Base-by-base conservation (phyloP, 1,284 basidiomycete species). In the Boletus semigastroideus region DNA sequence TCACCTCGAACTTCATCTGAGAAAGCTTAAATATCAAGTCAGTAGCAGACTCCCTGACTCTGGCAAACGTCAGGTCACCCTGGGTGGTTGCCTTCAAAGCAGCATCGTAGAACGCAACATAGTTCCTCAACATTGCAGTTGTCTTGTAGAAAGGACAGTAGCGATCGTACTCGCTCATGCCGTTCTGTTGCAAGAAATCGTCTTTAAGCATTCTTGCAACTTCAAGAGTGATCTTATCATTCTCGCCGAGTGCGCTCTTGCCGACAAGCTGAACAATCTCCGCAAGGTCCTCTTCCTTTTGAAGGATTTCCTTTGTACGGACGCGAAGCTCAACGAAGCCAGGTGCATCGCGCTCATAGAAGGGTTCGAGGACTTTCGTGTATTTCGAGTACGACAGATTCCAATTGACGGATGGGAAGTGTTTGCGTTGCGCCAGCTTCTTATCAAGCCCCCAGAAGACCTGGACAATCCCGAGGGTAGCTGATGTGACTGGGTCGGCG, bases 141-240 rank as follows among this genome's bases (percentile, higher is more conserved):
- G 96, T 96, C 86, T 96, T 96, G 85, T 94, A 95, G 82, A 99
- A 98, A 22, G 97, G 97, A 67, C 97, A 99, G 78, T 83, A 98
- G 51, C 94, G 85, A 72, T 98, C 96, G 69, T 98, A 98, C 70
- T 94, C 92, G 70, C 91, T 94, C 82, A 98, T 98, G 67, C 97
- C 97, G 68, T 99, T 98, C 76, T 99, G 96, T 72, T 98, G 95
- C 68, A 99, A 76, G 78, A 97, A 99, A 74, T 99, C 97, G 64
- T 98, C 92, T 77, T 94, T 99, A 66, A 99, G 83, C 90, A 99
- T 94, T 49, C 91, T 83, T 14, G 96, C 96, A 30, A 99, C 93
- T 68, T 99, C 97, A 39, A 99, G 82, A 9, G 95, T 99, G 66
- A 98, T 95, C 83, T 99, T 99, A 77, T 99, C 97, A 66, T 82